Evolutionary conservation across 1,139 yeast genomes (phyloP), one percentile per base, ranked within the genome.

Genomic region (Martiniozyma asiatica): DNA sequence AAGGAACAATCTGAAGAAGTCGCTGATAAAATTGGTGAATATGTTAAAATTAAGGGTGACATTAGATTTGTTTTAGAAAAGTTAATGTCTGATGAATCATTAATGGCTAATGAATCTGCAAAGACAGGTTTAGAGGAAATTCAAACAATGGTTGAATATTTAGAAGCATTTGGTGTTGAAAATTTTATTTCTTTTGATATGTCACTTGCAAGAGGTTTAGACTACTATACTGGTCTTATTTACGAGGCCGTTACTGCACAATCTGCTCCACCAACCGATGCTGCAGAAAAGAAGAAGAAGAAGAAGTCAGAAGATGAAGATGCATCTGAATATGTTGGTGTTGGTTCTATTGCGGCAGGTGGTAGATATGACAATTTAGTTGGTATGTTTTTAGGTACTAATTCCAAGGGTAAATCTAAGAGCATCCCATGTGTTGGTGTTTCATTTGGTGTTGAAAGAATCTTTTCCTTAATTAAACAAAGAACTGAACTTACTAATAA

Each of bases 281-380:
- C 73, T 31, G 50, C 48, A 45, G 40, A 41, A 19, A 54, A 52
- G 37, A 49, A 50, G 42, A 45, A 44, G 29, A 43, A 42, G 33
- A 40, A 41, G 22, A 53, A 50, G 35, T 51, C 50, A 20, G 75
- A 66, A 16, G 84, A 73, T 31, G 97, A 85, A 43, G 98, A 89
- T 58, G 94, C 94, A 33, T 80, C 94, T 31, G 97, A 84, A 42
- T 84, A 80, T 47, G 97, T 89, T 30, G 98, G 98, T 46, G 96
- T 89, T 31, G 98, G 98, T 18, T 87, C 97, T 7, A 84, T 89
- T 46, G 94, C 95, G 34, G 98, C 95, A 26, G 98, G 98, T 59
- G 98, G 98, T 43, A 81, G 98, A 57, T 89, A 89, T 57, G 98
- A 89, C 55, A 78, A 80, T 46, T 68, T 89, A 40, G 97, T 89